A percentile compares a stretch with the other conserved stretches of the same genome.
Evolutionary conservation across 225 moss, liverwort and hornwort genomes (phyloP).

Genomic region (Marchantia polymorpha): DNA sequence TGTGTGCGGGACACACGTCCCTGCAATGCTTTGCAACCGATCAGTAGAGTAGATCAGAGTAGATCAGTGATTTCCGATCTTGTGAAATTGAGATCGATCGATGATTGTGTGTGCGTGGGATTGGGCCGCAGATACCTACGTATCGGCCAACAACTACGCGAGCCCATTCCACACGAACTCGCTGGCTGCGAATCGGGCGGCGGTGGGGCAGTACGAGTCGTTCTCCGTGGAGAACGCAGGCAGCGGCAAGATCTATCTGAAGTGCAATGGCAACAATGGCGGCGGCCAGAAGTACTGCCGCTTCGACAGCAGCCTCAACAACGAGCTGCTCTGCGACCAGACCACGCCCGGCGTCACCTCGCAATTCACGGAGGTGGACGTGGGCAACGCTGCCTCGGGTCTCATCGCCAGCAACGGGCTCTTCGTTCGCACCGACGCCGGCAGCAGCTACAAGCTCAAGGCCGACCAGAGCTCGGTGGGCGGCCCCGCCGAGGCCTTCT

Average conservation of each 20-base stretch:
- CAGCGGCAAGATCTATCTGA: neutral
- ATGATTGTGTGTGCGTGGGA: no score
- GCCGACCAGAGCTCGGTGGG: neutral
- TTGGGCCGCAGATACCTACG: neutral
- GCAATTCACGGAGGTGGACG: neutral
- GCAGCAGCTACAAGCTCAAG: neutral
- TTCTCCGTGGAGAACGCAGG: constrained; percentile 1
- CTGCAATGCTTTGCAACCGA: neutral
- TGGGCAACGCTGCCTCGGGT: constrained; percentile 5
- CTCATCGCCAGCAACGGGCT: neutral
- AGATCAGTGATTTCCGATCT: no score
- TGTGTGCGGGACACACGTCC: neutral
- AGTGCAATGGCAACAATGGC: neutral
- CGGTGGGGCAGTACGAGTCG: constrained; percentile 9
- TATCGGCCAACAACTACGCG: constrained; percentile 5
- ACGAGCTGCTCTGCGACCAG: neutral
- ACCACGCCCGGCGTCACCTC: no score
- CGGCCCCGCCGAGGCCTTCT: neutral
- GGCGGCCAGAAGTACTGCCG: neutral
- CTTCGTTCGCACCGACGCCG: neutral
- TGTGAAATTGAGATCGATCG: no score
- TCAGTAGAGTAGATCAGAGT: no score
- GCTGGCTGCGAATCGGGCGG: neutral
- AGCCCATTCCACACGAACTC: neutral
- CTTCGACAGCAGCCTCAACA: neutral